Conservation (phyloP, 805 yeast species). For the Candida incommunis region DNA sequence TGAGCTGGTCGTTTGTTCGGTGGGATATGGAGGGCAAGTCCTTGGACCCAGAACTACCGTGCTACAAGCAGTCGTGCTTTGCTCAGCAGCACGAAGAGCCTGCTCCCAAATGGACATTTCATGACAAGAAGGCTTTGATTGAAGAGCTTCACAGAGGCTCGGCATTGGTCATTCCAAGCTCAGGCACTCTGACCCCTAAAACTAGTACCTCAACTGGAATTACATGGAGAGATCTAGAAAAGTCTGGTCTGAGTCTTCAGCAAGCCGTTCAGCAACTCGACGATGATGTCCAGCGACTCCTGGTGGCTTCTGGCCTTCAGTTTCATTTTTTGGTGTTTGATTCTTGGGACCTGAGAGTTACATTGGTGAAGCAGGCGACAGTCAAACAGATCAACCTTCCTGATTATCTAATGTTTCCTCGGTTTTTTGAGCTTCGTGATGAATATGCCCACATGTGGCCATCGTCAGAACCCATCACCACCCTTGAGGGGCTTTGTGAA, state of each 20-base stretch:
- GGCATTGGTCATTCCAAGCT: slow-evolving; percentile 42
- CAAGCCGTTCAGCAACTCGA: slow-evolving; percentile 50
- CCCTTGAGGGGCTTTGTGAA: slow-evolving; percentile 26
- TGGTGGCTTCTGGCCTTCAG: slow-evolving; percentile 32
- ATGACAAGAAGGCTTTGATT: not conserved
- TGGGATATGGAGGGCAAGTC: not conserved
- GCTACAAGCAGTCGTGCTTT: not conserved
- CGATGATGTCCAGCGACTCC: slow-evolving; percentile 25
- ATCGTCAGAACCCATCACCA: slow-evolving; percentile 17
- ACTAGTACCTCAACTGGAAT: slow-evolving; percentile 17
- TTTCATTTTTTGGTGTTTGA: slow-evolving; percentile 54
- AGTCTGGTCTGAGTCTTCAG: slow-evolving; percentile 38
- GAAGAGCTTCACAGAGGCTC: slow-evolving; percentile 26
- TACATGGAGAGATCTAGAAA: slow-evolving; percentile 46
- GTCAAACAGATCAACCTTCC: slow-evolving; percentile 65
- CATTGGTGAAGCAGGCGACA: slow-evolving; percentile 66
- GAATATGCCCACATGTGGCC: slow-evolving; percentile 52
- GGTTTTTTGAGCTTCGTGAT: slow-evolving; percentile 57
- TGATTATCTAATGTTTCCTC: slow-evolving; percentile 57
- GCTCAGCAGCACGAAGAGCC: not conserved
- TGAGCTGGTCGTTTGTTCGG: slow-evolving; percentile 1
- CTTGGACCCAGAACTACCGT: not conserved
- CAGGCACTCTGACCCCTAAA: slow-evolving; percentile 48
- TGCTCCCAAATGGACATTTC: not conserved
- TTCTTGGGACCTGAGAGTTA: slow-evolving; percentile 62